Conservation (phyloP, 257 asterid genomes). For the Rauvolfia tetraphylla region DNA sequence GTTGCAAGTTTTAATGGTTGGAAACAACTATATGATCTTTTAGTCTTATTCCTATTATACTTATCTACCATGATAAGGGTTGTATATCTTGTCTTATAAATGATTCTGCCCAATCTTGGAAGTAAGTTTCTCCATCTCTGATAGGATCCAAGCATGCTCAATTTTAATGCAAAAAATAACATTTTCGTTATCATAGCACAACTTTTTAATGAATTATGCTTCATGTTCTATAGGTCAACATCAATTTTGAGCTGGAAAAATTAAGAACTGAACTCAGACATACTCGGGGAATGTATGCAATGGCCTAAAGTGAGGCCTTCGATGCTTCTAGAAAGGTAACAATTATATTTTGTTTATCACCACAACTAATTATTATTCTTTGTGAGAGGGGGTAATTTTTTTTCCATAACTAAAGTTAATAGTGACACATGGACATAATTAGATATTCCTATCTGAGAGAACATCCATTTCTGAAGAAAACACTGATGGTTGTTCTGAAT, state of each 20-base stretch:
- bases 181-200: not conserved
- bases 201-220: slow-evolving; percentile 12
- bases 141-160: not conserved
- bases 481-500: not conserved
- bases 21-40: not conserved
- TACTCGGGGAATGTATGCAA: slow-evolving; percentile 71
- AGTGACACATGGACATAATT: not conserved
- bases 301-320: slow-evolving; percentile 70
- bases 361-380: not conserved
- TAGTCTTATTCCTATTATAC: not conserved
- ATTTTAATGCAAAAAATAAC: not conserved
- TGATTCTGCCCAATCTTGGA: not conserved
- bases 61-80: not conserved
- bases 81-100: not conserved
- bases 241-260: slow-evolving; percentile 73
- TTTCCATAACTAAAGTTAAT: not conserved
- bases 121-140: not conserved
- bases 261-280: slow-evolving; percentile 77
- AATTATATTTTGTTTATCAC: not conserved
- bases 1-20: not conserved
- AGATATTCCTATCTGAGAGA: not conserved
- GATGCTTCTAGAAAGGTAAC: slow-evolving; percentile 90
- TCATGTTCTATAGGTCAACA: slow-evolving; percentile 40
- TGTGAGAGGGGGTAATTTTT: not conserved
- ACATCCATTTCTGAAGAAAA: not conserved